Conservation (phyloP, 768 basidiomycete species). For the Rhizopogon rudus region DNA sequence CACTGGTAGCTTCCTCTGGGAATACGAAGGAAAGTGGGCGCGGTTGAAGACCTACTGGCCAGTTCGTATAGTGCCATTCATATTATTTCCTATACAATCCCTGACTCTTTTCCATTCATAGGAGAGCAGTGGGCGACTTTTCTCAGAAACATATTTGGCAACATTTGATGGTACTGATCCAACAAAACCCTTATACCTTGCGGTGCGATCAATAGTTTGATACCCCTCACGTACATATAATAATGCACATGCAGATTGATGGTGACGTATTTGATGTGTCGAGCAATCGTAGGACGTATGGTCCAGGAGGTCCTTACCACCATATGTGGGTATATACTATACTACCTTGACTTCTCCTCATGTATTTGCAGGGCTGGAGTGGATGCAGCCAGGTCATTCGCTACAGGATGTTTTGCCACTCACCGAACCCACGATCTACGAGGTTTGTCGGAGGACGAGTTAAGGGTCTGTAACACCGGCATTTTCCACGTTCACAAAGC, state of each 20-base stretch:
- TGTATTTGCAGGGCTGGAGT: slow-evolving; percentile 58
- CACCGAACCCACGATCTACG: slow-evolving; percentile 91
- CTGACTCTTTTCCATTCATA: slow-evolving; percentile 4
- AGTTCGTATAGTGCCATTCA: slow-evolving; percentile 30
- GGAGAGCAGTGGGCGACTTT: slow-evolving; percentile 58
- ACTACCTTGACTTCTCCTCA: slow-evolving; percentile 7
- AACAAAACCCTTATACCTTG: slow-evolving; percentile 74
- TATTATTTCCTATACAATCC: neutral
- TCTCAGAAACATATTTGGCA: slow-evolving; percentile 67
- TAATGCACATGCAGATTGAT: slow-evolving; percentile 57
- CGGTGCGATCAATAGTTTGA: slow-evolving; percentile 42
- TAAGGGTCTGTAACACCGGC: slow-evolving; percentile 45
- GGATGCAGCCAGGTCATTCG: slow-evolving; percentile 91
- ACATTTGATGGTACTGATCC: slow-evolving; percentile 67
- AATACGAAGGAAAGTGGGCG: slow-evolving; percentile 63
- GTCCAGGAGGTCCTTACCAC: slow-evolving; percentile 83
- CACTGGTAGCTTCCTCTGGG: slow-evolving; percentile 86
- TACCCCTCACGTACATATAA: neutral
- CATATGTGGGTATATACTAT: slow-evolving; percentile 44
- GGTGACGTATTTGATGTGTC: slow-evolving; percentile 92
- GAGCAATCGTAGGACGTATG: slow-evolving; percentile 70
- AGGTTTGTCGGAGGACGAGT: slow-evolving; percentile 68
- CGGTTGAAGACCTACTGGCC: slow-evolving; percentile 61
- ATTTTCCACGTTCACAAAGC: neutral
- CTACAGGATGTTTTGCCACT: slow-evolving; percentile 87